These are phyloP conservation scores for Nicotiana benthamiana DNA, from an alignment of 257 asterid genomes.

Conservation along the genomic window DNA sequence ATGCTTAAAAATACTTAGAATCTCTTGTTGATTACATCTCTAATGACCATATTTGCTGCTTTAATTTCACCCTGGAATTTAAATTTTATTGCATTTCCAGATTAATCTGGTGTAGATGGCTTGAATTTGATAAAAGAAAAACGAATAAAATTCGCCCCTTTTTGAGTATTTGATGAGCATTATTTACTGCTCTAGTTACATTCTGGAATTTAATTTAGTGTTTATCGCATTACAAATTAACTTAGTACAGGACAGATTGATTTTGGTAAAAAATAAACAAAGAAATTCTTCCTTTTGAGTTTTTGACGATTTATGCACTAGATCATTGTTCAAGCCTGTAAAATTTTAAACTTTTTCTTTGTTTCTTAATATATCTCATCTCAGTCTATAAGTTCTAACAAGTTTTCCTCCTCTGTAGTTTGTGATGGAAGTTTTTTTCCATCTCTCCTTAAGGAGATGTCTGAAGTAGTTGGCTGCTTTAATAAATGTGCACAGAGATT, in stretches of 20 bases:
- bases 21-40: not conserved
- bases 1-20: not conserved
- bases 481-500: conserved; percentile 58
- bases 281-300: not conserved
- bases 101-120: not conserved
- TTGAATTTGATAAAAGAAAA: not conserved
- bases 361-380: not conserved
- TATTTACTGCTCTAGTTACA: not conserved
- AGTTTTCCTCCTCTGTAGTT: conserved; percentile 28
- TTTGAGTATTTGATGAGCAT: not conserved
- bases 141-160: not conserved
- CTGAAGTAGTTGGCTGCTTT: conserved; percentile 80
- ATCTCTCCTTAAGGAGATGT: conserved; percentile 77
- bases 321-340: not conserved
- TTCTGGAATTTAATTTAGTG: not conserved
- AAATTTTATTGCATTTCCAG: not conserved
- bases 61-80: not conserved
- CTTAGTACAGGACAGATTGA: not conserved
- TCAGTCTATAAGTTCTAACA: not conserved
- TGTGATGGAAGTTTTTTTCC: conserved; percentile 97
- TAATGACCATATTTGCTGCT: not conserved
- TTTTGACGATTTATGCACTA: not conserved
- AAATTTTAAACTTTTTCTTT: not conserved
- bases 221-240: not conserved
- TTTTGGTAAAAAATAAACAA: not conserved